Evolutionary conservation across 768 basidiomycete genomes (phyloP).

Genomic region (Cystofilobasidium macerans): DNA sequence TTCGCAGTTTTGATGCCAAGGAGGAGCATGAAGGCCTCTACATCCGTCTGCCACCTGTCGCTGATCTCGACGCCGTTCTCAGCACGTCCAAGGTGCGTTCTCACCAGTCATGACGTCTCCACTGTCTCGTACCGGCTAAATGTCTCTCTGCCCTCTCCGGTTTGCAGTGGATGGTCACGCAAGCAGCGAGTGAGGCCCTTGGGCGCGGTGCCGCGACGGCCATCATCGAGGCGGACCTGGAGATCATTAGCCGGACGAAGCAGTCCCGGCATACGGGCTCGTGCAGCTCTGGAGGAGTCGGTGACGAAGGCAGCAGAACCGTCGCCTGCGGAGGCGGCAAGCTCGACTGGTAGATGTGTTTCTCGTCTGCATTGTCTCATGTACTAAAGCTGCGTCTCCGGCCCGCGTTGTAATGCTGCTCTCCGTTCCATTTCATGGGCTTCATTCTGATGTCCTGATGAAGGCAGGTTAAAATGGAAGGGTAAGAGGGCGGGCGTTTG

Average conservation of each 20-base stretch:
- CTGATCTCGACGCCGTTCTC: slow-evolving; percentile 51
- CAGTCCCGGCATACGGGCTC: slow-evolving; percentile 18
- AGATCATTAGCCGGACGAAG: slow-evolving; percentile 29
- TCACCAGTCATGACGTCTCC: neutral
- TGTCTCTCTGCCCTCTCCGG: neutral
- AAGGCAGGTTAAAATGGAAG: no score
- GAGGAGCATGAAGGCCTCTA: slow-evolving; percentile 43
- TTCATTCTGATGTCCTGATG: no score
- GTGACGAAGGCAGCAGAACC: neutral
- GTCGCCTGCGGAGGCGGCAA: slow-evolving; percentile 17
- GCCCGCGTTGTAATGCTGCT: no score
- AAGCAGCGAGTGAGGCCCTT: slow-evolving; percentile 31
- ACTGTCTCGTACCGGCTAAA: neutral
- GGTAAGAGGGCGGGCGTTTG: no score
- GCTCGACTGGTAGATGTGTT: slow-evolving; percentile 11
- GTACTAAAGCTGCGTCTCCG: no score
- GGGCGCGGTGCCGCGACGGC: slow-evolving; percentile 31
- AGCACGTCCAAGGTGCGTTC: slow-evolving; percentile 45
- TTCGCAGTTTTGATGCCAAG: slow-evolving; percentile 52
- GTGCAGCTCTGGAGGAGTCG: slow-evolving; percentile 2
- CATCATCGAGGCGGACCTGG: slow-evolving; percentile 25
- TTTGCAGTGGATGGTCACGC: slow-evolving; percentile 47
- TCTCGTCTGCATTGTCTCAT: no score
- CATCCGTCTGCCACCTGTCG: slow-evolving; percentile 47
- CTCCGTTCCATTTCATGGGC: no score